Percentiles rank a stretch among this genome's conserved stretches.
These are phyloP conservation scores for Trametes sp. DNA, from an alignment of 1,284 basidiomycete genomes.

Conservation along the genomic window DNA sequence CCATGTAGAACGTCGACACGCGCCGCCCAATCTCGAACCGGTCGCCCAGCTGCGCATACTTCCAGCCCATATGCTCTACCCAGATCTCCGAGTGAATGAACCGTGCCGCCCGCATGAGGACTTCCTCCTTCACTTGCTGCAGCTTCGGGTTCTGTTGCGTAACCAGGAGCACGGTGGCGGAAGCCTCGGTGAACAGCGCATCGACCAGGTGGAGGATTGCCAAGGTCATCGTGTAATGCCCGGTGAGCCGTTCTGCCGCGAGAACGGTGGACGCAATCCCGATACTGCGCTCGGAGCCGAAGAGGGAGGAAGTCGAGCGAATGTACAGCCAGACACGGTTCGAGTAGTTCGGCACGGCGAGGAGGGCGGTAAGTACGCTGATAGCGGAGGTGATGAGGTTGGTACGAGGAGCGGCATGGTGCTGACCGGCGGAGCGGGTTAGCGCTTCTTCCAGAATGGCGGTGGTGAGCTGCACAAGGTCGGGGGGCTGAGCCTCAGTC, in stretches of 20 bases:
- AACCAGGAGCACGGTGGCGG: conserved; percentile 59
- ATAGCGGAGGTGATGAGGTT: conserved; percentile 82
- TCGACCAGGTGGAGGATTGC: conserved; percentile 80
- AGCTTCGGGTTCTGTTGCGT: conserved; percentile 64
- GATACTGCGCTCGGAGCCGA: conserved; percentile 65
- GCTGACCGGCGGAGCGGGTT: conserved; percentile 56
- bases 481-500: conserved; percentile 60
- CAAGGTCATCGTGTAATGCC: conserved; percentile 82
- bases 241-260: conserved; percentile 73
- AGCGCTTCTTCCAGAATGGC: conserved; percentile 87
- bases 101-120: conserved; percentile 75
- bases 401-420: conserved; percentile 53
- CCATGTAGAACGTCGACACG: conserved; percentile 69
- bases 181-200: conserved; percentile 78
- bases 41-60: conserved; percentile 79
- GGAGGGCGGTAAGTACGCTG: conserved; percentile 79
- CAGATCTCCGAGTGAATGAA: conserved; percentile 89
- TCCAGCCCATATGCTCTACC: conserved; percentile 86
- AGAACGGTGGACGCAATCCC: conserved; percentile 73
- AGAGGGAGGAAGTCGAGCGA: conserved; percentile 78
- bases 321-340: conserved; percentile 87
- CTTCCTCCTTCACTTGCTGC: conserved; percentile 80
- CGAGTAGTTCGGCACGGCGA: conserved; percentile 78
- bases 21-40: conserved; percentile 81
- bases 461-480: conserved; percentile 81